Evolutionary conservation across 2,329 filamentous ascomycete species (phyloP).

Genomic region (Tolypocladium tropicale): DNA sequence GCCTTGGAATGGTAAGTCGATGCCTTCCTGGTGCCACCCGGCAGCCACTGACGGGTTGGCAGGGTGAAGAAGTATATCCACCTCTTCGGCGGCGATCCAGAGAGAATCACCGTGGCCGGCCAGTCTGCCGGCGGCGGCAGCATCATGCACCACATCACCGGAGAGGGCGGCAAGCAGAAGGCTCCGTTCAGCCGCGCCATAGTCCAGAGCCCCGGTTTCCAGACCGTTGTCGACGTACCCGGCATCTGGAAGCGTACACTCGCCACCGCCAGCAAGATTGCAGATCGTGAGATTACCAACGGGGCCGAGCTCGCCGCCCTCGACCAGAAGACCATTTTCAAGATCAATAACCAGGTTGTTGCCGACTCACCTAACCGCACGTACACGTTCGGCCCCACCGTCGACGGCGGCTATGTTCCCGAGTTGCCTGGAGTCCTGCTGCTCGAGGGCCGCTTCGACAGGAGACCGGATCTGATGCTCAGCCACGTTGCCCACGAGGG

Average conservation of each 20-base stretch:
- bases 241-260: conserved; percentile 5
- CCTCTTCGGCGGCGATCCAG: conserved; percentile 38
- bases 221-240: neutral
- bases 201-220: conserved; percentile 15
- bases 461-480: conserved; percentile 8
- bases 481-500: conserved; percentile 40
- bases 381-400: conserved; percentile 22
- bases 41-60: neutral
- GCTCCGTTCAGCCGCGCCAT: conserved; percentile 37
- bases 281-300: conserved; percentile 1
- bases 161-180: conserved; percentile 26
- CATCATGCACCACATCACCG: conserved; percentile 37
- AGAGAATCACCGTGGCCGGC: conserved; percentile 32
- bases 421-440: conserved; percentile 19
- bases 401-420: conserved; percentile 20
- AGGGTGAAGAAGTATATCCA: conserved; percentile 34
- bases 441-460: conserved; percentile 16
- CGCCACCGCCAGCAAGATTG: conserved; percentile 4
- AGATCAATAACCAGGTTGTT: conserved; percentile 21
- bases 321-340: conserved; percentile 8
- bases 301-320: conserved; percentile 3
- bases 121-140: conserved; percentile 40
- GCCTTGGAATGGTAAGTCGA: conserved; percentile 31
- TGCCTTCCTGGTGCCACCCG: neutral
- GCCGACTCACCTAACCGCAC: conserved; percentile 6